phyloP scores from a whole-genome alignment of 805 yeast genomes.

The Myxozyma nipponensis region DNA sequence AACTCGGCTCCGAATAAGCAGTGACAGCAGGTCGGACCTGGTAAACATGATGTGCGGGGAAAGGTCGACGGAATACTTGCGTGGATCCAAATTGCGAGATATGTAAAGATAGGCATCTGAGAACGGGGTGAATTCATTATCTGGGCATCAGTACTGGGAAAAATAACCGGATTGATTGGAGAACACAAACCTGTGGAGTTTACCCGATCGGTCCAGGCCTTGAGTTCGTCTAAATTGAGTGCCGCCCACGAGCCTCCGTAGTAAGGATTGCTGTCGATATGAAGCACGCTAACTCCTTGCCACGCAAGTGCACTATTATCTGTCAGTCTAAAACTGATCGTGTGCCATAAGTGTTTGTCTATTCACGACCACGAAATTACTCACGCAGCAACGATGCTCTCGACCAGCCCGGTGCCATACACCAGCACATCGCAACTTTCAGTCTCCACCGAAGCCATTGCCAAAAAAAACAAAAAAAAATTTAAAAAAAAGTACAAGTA shows the following conservation, averaged over 20 bases:
- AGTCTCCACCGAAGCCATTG: too few relatives aligned
- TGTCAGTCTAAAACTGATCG: too few relatives aligned
- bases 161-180: neutral
- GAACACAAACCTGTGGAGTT: slow-evolving; percentile 38
- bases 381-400: slow-evolving; percentile 76
- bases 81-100: slow-evolving; percentile 61
- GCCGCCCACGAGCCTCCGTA: slow-evolving; percentile 91
- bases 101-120: slow-evolving; percentile 76
- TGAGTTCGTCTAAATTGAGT: slow-evolving; percentile 78
- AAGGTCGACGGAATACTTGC: slow-evolving; percentile 82
- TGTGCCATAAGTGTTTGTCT: neutral
- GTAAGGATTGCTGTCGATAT: slow-evolving; percentile 76
- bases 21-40: slow-evolving; percentile 75
- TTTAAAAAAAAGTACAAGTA: too few relatives aligned
- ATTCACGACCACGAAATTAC: slow-evolving; percentile 4
- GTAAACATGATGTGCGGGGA: slow-evolving; percentile 87
- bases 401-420: slow-evolving; percentile 88
- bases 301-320: slow-evolving; percentile 73
- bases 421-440: slow-evolving; percentile 83
- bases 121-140: slow-evolving; percentile 39
- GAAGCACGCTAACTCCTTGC: slow-evolving; percentile 96
- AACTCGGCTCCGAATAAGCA: slow-evolving; percentile 79
- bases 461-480: too few relatives aligned
- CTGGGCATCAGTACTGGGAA: neutral
- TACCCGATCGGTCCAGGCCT: slow-evolving; percentile 70